Evolutionary conservation across 2,329 filamentous ascomycete species (phyloP), one percentile per base, ranked within the genome.

Genomic region (Exophiala viscosa): DNA sequence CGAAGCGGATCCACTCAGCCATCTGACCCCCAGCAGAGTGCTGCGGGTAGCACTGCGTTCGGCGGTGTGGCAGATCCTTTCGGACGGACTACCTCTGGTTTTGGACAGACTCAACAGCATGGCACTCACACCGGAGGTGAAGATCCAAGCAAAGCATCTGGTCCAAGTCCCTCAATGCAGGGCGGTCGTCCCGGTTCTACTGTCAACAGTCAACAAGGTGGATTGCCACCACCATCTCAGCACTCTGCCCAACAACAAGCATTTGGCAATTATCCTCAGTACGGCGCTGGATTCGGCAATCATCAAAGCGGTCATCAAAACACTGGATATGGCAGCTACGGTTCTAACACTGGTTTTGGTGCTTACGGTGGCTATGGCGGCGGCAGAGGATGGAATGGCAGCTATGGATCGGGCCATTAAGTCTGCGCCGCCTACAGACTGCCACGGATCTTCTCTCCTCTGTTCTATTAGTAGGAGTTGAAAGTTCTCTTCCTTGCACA

Each of bases 131-230:
- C 62, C 32, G 66, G 66, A 17, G 68, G 61, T 41, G 82, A 84
- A 39, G 77, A 78, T 57, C 75, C 81, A 15, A 71, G 76, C 42
- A 83, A 83, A 70, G 69, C 72, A 43, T 76, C 74, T 39, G 79
- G 81, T 9, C 81, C 83, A 23, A 84, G 81, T 59, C 82, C 82
- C 20, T 80, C 79, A 9, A 73, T 85, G 35, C 79, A 80, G 42
- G 82, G 84, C 65, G 80, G 79, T 40, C 80, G 83, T 56, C 82
- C 83, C 35, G 81, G 80, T 38, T 85, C 82, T 34, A 81, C 82
- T 6, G 78, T 80, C 28, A 84, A 83, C 69, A 83, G 74, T 62
- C 79, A 81, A 33, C 60, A 61, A 51, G 49, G 50, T 44, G 54
- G 55, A n/a, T 52, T 63, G 48, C 56, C 58, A 42, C 59, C 57